A percentile compares a stretch with the other conserved stretches of the same genome.
Conservation (phyloP, 768 basidiomycete species). For the Roridomyces roridus region DNA sequence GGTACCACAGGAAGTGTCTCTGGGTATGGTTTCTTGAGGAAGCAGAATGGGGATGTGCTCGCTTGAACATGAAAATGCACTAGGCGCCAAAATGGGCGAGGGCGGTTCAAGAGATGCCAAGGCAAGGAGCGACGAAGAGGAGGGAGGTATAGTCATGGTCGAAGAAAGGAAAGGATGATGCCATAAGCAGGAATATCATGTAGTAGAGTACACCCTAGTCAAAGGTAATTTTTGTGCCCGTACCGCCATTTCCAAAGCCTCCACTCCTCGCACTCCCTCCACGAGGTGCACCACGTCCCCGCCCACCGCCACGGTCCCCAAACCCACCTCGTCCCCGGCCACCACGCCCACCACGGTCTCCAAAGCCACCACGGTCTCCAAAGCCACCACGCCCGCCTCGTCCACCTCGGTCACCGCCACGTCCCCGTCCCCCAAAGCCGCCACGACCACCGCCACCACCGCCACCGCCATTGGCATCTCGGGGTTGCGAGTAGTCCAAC, state of each 20-base stretch:
- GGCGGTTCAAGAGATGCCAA: conserved; percentile 47
- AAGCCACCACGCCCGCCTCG: conserved; percentile 53
- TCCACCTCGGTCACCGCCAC: conserved; percentile 49
- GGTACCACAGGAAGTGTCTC: conserved; percentile 29
- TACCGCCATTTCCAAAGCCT: conserved; percentile 64
- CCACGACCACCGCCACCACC: conserved; percentile 52
- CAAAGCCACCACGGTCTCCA: conserved; percentile 40
- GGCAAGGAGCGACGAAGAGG: conserved; percentile 47
- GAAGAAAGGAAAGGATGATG: conserved; percentile 9
- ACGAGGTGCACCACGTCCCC: conserved; percentile 52
- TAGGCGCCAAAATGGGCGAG: conserved; percentile 52
- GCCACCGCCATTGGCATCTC: conserved; percentile 65
- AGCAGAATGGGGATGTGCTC: conserved; percentile 58
- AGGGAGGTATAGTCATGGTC: conserved; percentile 43
- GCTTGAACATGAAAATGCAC: conserved; percentile 35
- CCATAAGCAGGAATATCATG: too few species aligned
- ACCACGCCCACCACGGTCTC: conserved; percentile 39
- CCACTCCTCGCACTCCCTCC: conserved; percentile 58
- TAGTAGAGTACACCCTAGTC: too few species aligned
- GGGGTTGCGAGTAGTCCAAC: conserved; percentile 86
- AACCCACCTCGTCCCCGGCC: conserved; percentile 45
- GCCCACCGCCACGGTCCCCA: conserved; percentile 46
- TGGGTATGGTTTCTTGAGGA: conserved; percentile 14
- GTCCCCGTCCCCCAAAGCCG: conserved; percentile 48
- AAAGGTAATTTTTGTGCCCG: conserved; percentile 76